Conservation (phyloP, 2,329 filamentous ascomycete genomes). For the Cadophora luteo-olivacea region DNA sequence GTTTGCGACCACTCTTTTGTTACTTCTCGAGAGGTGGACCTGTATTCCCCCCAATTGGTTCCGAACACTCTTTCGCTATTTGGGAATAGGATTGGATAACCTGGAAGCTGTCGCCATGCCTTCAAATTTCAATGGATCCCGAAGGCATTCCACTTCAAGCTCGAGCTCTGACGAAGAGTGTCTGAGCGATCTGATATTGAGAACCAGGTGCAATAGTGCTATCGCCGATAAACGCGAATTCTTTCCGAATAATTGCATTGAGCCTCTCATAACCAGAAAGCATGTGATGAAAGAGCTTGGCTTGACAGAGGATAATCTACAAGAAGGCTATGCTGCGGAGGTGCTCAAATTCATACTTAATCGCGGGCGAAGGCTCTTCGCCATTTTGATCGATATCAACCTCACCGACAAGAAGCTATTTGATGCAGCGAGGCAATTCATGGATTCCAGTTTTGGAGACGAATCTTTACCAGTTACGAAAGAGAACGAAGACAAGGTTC, state of each 20-base stretch:
- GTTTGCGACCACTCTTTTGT: too few species aligned
- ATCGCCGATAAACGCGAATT: background rate
- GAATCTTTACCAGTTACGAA: background rate
- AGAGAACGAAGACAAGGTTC: background rate
- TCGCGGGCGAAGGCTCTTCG: background rate
- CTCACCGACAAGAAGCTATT: background rate
- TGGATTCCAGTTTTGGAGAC: background rate
- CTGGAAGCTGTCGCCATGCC: background rate
- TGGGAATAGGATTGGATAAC: too few species aligned
- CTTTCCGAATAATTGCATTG: background rate
- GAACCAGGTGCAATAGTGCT: background rate
- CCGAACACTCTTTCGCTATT: too few species aligned
- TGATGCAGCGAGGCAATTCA: background rate
- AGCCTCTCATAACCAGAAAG: background rate
- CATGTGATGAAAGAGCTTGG: background rate
- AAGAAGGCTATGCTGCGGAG: background rate
- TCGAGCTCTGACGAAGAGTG: background rate
- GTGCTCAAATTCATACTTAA: background rate
- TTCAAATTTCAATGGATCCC: background rate
- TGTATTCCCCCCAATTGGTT: too few species aligned
- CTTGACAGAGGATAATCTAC: background rate
- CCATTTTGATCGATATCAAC: background rate
- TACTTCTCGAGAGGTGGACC: too few species aligned
- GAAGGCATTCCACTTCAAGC: background rate
- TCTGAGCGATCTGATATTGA: background rate